These are phyloP conservation scores for Spongiforma sp. DNA, from an alignment of 1,284 basidiomycete genomes.

Conservation along the genomic window DNA sequence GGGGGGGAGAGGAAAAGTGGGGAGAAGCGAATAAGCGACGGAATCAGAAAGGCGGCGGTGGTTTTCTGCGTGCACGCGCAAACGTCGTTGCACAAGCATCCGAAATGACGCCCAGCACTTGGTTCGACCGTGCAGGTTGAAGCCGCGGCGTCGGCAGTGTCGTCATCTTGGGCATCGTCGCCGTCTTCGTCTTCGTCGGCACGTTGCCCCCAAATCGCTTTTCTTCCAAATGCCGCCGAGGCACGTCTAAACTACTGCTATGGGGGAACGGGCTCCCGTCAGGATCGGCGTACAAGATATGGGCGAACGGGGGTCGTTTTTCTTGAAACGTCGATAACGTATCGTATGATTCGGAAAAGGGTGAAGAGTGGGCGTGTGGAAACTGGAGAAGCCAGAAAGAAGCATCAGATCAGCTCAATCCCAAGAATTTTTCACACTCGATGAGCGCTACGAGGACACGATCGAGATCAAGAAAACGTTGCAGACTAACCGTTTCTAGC, in stretches of 20 bases:
- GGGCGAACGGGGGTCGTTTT: constrained; percentile 10
- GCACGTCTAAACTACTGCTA: neutral
- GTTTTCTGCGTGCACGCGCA: constrained; percentile 11
- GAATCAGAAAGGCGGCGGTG: no score
- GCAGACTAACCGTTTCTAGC: constrained; percentile 21
- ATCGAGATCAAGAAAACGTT: no score
- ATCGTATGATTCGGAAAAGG: constrained; percentile 15
- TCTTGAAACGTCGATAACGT: constrained; percentile 14
- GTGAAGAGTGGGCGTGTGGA: constrained; percentile 5
- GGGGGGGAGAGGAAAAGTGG: neutral
- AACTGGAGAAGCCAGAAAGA: constrained; percentile 6
- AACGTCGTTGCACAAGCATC: constrained; percentile 28
- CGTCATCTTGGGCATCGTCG: neutral
- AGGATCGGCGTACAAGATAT: constrained; percentile 24
- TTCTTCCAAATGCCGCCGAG: constrained; percentile 7
- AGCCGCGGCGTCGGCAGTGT: constrained; percentile 1
- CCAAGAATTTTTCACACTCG: neutral
- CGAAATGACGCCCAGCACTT: constrained; percentile 31
- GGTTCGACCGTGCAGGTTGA: constrained; percentile 18
- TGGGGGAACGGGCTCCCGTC: constrained; percentile 11
- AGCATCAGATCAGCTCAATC: neutral
- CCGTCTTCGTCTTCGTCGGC: neutral
- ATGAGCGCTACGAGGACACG: neutral
- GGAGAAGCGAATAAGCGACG: neutral
- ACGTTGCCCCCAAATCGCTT: constrained; percentile 11